phyloP scores from a whole-genome alignment of 202 grass and related monocot genomes.

The Sporobolus alterniflorus region DNA sequence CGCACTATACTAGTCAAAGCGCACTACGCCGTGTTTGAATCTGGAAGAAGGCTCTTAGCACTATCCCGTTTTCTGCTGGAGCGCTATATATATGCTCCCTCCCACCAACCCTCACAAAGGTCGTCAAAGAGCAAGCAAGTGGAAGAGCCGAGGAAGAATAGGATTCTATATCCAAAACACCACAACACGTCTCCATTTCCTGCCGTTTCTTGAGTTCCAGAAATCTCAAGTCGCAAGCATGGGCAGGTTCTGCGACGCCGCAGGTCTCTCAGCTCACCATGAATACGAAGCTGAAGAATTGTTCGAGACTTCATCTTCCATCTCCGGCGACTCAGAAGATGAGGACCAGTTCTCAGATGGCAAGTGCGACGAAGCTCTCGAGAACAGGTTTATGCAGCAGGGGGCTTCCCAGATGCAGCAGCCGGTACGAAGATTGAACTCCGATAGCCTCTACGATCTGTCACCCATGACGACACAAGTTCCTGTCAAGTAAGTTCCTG shows the following conservation, averaged over 20 bases:
- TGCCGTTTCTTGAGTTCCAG: neutral
- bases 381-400: constrained; percentile 34
- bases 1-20: constrained; percentile 41
- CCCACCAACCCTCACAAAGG: constrained; percentile 4
- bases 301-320: constrained; percentile 71
- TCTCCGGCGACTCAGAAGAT: constrained; percentile 56
- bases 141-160: constrained; percentile 28
- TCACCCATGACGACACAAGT: constrained; percentile 72
- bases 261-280: constrained; percentile 23
- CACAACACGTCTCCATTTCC: neutral
- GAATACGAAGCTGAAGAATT: constrained; percentile 57
- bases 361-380: constrained; percentile 15
- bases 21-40: constrained; percentile 44
- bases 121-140: constrained; percentile 34
- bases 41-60: constrained; percentile 33
- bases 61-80: constrained; percentile 44
- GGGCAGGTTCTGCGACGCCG: constrained; percentile 36
- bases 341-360: constrained; percentile 50
- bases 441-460: constrained; percentile 55
- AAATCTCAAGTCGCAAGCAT: constrained; percentile 26
- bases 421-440: constrained; percentile 43
- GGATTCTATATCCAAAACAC: constrained; percentile 24
- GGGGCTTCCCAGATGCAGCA: neutral
- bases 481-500: constrained; percentile 71
- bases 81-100: constrained; percentile 15